These are phyloP conservation scores for Globisporangium spinosum DNA, from an alignment of 352 stramenopile species.

Conservation along the genomic window DNA sequence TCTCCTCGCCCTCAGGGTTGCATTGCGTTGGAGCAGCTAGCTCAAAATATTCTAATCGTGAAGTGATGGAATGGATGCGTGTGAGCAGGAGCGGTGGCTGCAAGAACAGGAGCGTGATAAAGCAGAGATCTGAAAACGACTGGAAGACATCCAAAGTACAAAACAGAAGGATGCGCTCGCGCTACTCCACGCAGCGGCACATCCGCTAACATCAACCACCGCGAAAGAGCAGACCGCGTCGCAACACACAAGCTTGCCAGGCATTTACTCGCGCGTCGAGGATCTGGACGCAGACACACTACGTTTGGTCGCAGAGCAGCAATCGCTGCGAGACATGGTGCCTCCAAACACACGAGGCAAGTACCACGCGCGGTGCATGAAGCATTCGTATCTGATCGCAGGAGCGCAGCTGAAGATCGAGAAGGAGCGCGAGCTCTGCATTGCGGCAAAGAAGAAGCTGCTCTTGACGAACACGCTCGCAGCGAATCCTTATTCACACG, in stretches of 20 bases:
- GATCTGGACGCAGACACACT: slow-evolving; percentile 36
- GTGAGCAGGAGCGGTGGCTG: slow-evolving; percentile 28
- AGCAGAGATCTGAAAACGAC: slow-evolving; percentile 25
- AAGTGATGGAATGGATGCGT: not conserved
- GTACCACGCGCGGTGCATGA: slow-evolving; percentile 68
- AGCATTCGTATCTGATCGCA: slow-evolving; percentile 67
- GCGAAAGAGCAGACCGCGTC: not conserved
- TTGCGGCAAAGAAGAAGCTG: slow-evolving; percentile 65
- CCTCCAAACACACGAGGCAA: slow-evolving; percentile 58
- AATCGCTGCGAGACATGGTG: slow-evolving; percentile 28
- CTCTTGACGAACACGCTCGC: slow-evolving; percentile 28
- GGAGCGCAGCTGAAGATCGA: slow-evolving; percentile 67
- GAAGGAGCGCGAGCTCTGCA: slow-evolving; percentile 52
- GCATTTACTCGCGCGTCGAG: slow-evolving; percentile 51
- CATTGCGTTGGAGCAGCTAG: not conserved
- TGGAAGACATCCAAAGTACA: slow-evolving; percentile 22
- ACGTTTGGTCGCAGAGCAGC: slow-evolving; percentile 41
- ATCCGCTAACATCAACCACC: not conserved
- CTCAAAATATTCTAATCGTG: not conserved
- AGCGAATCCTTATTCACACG: not conserved
- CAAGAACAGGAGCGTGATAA: slow-evolving; percentile 30
- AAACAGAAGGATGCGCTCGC: slow-evolving; percentile 15
- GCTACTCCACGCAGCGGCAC: not conserved
- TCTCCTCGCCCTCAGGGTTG: too few species aligned
- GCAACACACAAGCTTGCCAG: slow-evolving; percentile 16